Base-by-base conservation (phyloP, 805 yeast species). In the Lachancea lanzarotensis region DNA sequence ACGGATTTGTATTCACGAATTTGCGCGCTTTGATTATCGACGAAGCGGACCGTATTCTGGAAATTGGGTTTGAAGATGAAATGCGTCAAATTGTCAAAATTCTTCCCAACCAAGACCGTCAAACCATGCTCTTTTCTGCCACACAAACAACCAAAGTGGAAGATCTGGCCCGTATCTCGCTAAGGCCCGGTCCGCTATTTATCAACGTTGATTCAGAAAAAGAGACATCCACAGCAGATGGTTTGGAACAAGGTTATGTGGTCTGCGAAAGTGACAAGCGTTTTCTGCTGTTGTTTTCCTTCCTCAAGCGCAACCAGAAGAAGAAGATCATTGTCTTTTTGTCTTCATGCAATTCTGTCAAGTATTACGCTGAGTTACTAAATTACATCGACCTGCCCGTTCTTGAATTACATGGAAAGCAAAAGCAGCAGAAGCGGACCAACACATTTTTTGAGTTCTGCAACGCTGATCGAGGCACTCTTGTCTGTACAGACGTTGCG, bases 141-240 rank as follows among this genome's bases (percentile, higher is more conserved):
- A 93, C 99, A 1, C 98, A 93, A 68, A 93, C 98, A 26, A 93
- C 98, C 34, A 93, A 95, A 69, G 98, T 93, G 52, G 98, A 93
- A 67, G 98, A 93, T 70, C 74, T 93, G 60, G 98, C 99, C 13
- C 79, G 99, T 68, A 91, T 93, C 43, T 91, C 98, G 2, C 74
- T 95, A 58, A 81, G 95, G 64, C 82, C 90, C 42, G 97, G 97
- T 37, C 98, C 98, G 11, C 67, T 79, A 34, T 95, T 90, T 67
- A 93, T 93, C 52, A 93, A 91, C 60, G 98, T 93, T 41, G 96
- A 85, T 51, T 81, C 83, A 39, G 86, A 82, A 56, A 77, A 82
- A 37, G 91, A 79, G 31, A 79, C 79, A 3, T 88, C 97, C 2
- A 93, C 99, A 2, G 98, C 89, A 8, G 96, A 89, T 58, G 97